These are phyloP conservation scores for Fusarium verrucosum DNA, from an alignment of 2,329 filamentous ascomycete species.

Conservation along the genomic window DNA sequence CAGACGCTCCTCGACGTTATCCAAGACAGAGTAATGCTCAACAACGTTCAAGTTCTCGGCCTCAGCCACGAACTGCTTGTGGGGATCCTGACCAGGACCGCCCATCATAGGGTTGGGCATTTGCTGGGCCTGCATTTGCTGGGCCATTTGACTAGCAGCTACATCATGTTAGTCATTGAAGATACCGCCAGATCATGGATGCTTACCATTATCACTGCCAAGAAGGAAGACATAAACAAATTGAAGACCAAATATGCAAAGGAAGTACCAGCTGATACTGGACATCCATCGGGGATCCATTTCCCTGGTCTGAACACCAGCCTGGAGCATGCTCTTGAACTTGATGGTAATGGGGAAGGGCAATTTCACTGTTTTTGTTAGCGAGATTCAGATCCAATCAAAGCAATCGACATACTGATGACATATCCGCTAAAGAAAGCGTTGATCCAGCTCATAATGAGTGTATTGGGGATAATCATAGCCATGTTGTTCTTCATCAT, in stretches of 20 bases:
- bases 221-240: constrained; percentile 97
- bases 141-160: constrained; percentile 92
- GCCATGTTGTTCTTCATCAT: constrained; percentile 99
- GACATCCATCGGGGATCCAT: constrained; percentile 99
- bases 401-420: constrained; percentile 73
- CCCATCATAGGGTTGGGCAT: constrained; percentile 74
- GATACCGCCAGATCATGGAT: neutral
- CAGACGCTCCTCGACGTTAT: constrained; percentile 86
- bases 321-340: constrained; percentile 99
- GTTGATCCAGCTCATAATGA: constrained; percentile 99
- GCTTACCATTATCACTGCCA: constrained; percentile 92
- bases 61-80: constrained; percentile 93
- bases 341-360: constrained; percentile 97
- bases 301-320: constrained; percentile 93
- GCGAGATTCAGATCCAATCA: neutral
- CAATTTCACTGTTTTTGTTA: constrained; percentile 76
- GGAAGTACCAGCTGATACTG: constrained; percentile 97
- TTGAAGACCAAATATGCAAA: constrained; percentile 96
- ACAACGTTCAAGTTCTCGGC: constrained; percentile 95
- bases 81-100: constrained; percentile 89
- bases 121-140: constrained; percentile 81
- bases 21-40: constrained; percentile 91
- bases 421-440: constrained; percentile 98
- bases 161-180: constrained; percentile 9
- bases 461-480: constrained; percentile 98